Percentiles rank a stretch among this genome's conserved stretches.
Evolutionary conservation across 768 basidiomycete genomes (phyloP).

Genomic region (Russula griseocarnosa): DNA sequence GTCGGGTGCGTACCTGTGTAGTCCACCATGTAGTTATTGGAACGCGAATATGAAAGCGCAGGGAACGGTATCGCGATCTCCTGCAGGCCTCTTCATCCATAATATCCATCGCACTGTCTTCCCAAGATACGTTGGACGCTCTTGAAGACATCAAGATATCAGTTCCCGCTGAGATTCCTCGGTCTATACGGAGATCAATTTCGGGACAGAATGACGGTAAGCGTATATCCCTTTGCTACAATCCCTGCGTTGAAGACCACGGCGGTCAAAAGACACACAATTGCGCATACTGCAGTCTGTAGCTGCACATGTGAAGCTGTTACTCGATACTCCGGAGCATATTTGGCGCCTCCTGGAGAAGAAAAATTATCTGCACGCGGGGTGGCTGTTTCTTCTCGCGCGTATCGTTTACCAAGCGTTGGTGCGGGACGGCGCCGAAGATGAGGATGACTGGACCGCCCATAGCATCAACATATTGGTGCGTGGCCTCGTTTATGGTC

Average conservation of each 20-base stretch:
- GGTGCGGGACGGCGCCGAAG: constrained; percentile 57
- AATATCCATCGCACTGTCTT: constrained; percentile 67
- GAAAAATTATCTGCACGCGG: constrained; percentile 74
- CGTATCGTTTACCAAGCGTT: constrained; percentile 80
- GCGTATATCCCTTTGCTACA: not conserved
- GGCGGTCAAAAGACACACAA: constrained; percentile 51
- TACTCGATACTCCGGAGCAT: constrained; percentile 88
- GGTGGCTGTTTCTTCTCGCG: constrained; percentile 83
- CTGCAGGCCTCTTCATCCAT: constrained; percentile 84
- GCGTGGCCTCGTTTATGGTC: constrained; percentile 29
- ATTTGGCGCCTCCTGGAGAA: constrained; percentile 83
- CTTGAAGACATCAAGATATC: constrained; percentile 58
- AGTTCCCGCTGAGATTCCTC: constrained; percentile 37
- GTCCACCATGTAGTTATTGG: constrained; percentile 24
- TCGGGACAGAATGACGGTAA: constrained; percentile 26
- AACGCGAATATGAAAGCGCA: constrained; percentile 54
- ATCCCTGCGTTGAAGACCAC: constrained; percentile 6
- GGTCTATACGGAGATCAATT: constrained; percentile 7
- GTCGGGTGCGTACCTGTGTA: constrained; percentile 68
- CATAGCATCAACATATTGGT: constrained; percentile 64
- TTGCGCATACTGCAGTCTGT: constrained; percentile 66
- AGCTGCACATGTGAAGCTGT: constrained; percentile 86
- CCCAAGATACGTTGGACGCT: constrained; percentile 57
- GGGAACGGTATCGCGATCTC: constrained; percentile 86
- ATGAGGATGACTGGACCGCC: constrained; percentile 54